Base-by-base conservation (phyloP, 257 asterid genomes). In the Solanum microdontum region DNA sequence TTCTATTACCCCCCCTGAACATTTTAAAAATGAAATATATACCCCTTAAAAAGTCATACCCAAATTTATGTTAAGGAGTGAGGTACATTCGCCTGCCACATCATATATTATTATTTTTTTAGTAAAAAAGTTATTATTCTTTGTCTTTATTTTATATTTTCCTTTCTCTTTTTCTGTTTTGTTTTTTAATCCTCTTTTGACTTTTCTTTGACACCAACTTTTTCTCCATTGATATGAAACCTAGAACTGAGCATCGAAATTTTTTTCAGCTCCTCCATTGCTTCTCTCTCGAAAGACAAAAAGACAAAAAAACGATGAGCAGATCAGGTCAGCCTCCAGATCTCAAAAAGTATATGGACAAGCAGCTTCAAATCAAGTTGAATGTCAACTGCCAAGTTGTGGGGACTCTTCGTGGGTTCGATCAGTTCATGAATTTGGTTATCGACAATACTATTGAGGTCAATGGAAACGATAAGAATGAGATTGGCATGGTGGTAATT, bases 301-400 rank as follows among this genome's bases (percentile, higher is more conserved):
- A 86, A 86, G 28, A 55, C 24, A 11, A 4, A 24, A 3, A 26
- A 17, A 43, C 10, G 45, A 95, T 94, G 98, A 95, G 98, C 92
- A 92, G 98, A 91, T 96, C 99, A 30, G 98, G 99, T 8, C 98
- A 96, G 91, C 98, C 99, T 70, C 98, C 99, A 88, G 99, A 96
- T 95, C 98, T 96, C 66, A 96, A 96, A 88, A 96, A 96, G 21
- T 83, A 21, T 48, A 72, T 64, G 45, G 24, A 24, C 30, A 77
- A 39, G 72, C 7, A 66, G 36, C 5, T 70, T 55, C 60, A 87
- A 32, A 70, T 96, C 87, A 96, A 94, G 92, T 88, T 92, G 92
- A 95, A 96, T 87, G 98, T 98, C 74, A 97, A 95, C 74, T 96
- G 98, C 19, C 90, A 91, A 94, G 98, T 96, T 79, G 90, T 94